Evolutionary conservation across 768 basidiomycete species (phyloP).

Genomic region (Collybiopsis confluens): DNA sequence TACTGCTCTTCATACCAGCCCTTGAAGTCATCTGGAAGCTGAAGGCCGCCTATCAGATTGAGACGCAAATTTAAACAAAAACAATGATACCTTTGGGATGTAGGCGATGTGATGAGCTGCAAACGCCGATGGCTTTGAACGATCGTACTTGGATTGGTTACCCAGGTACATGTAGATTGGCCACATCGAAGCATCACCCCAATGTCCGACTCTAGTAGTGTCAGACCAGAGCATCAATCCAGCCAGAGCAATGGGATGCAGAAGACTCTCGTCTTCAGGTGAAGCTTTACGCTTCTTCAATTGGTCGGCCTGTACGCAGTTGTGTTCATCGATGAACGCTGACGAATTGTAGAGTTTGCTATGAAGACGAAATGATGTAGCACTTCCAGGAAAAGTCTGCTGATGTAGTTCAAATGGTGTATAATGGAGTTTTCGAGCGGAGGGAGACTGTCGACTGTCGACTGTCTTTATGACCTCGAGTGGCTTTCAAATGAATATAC

Average conservation of each 20-base stretch:
- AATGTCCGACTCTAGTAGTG: not conserved
- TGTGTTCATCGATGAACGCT: not conserved
- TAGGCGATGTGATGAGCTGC: slow-evolving; percentile 39
- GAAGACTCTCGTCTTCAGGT: no score
- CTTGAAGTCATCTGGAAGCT: not conserved
- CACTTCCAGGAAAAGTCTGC: slow-evolving; percentile 11
- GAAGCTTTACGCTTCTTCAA: no score
- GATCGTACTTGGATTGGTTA: slow-evolving; percentile 8
- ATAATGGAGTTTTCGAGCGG: slow-evolving; percentile 9
- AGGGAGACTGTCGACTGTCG: slow-evolving; percentile 12
- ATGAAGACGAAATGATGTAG: not conserved
- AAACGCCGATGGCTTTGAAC: no score
- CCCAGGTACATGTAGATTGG: not conserved
- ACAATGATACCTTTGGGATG: slow-evolving; percentile 30
- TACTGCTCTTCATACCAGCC: no score
- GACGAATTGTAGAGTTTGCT: not conserved
- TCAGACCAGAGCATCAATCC: not conserved
- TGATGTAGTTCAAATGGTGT: slow-evolving; percentile 14
- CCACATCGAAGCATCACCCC: not conserved
- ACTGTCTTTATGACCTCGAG: slow-evolving; percentile 14
- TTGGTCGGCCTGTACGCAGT: not conserved
- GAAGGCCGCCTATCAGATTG: not conserved
- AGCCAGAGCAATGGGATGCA: not conserved
- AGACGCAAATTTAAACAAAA: not conserved
- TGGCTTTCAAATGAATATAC: slow-evolving; percentile 19